Base-by-base conservation (phyloP, 345 rosid species). In the Salix suchowensis region DNA sequence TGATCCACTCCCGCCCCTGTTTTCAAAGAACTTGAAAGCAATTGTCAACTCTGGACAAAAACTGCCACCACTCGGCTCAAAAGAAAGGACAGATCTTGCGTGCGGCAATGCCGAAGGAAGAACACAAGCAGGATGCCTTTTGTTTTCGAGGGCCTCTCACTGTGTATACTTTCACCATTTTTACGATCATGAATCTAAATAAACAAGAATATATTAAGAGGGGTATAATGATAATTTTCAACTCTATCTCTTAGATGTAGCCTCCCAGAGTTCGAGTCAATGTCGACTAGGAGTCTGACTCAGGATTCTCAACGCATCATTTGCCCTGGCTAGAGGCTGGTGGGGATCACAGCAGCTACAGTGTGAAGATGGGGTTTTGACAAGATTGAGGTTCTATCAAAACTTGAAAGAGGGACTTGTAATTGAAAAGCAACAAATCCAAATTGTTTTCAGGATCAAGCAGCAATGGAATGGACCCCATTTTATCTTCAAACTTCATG, bases 351-450 rank as follows among this genome's bases (percentile, higher is more conserved):
- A 75, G 78, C 82, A 68, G 15, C 72, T 65, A 77, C 82, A 85
- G 86, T 58, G 8, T 36, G 62, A 76, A 70, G 85, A 84, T 82
- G 61, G 83, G 78, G 79, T 77, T 34, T 23, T 72, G 85, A 83
- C 18, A 82, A 73, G 84, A 77, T 75, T 70, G 74, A 44, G 84
- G 64, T 55, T 30, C 42, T 50, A 72, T 77, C 74, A 74, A 54
- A 62, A 13, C 21, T 58, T n/a, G 24, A 67, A 68, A 39, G 68
- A 64, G 23, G 42, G 15, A 79, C 48, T 23, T 8, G 0, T 23
- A 9, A 58, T n/a, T 66, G 6, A 34, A 54, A 42, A 70, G 68
- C 80, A 74, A 74, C 23, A 46, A 74, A 60, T 62, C 36, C 26
- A 15, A 67, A 42, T 67, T 70, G 73, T 44, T 42, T 66, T 13